phyloP scores from a whole-genome alignment of 768 basidiomycete genomes.

The Hortiboletus campestris region DNA sequence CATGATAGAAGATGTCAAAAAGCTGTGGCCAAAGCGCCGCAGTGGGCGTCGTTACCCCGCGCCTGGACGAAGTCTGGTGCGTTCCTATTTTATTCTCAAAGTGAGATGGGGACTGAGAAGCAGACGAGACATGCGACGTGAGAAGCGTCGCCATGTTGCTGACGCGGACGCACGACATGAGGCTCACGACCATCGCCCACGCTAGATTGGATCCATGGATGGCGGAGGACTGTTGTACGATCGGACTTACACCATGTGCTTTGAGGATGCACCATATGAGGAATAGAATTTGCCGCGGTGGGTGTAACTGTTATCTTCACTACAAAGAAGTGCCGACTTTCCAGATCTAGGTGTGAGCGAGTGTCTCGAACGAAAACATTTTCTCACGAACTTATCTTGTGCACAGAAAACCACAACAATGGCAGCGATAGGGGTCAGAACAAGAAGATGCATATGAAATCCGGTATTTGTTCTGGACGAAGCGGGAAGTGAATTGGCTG shows the following conservation, averaged over 20 bases:
- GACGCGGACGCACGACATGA: slow-evolving; percentile 81
- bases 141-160: slow-evolving; percentile 77
- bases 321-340: slow-evolving; percentile 74
- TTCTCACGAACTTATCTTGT: slow-evolving; percentile 59
- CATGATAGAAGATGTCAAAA: slow-evolving; percentile 68
- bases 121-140: slow-evolving; percentile 41
- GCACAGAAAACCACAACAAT: slow-evolving; percentile 80
- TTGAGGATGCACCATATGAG: slow-evolving; percentile 78
- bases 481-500: slow-evolving; percentile 70
- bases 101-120: slow-evolving; percentile 16
- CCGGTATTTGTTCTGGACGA: slow-evolving; percentile 73
- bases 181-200: slow-evolving; percentile 71
- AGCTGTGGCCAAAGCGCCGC: slow-evolving; percentile 67
- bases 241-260: slow-evolving; percentile 74
- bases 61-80: slow-evolving; percentile 79
- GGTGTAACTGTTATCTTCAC: slow-evolving; percentile 74
- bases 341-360: slow-evolving; percentile 14
- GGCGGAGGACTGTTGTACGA: slow-evolving; percentile 61
- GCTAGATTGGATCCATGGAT: slow-evolving; percentile 66
- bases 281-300: slow-evolving; percentile 64
- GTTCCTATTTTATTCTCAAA: slow-evolving; percentile 42
- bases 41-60: slow-evolving; percentile 49
- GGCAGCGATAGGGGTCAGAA: slow-evolving; percentile 83
- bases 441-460: slow-evolving; percentile 81
- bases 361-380: slow-evolving; percentile 4